phyloP scores from a whole-genome alignment of 768 basidiomycete genomes.

The Lyophyllum semitale region DNA sequence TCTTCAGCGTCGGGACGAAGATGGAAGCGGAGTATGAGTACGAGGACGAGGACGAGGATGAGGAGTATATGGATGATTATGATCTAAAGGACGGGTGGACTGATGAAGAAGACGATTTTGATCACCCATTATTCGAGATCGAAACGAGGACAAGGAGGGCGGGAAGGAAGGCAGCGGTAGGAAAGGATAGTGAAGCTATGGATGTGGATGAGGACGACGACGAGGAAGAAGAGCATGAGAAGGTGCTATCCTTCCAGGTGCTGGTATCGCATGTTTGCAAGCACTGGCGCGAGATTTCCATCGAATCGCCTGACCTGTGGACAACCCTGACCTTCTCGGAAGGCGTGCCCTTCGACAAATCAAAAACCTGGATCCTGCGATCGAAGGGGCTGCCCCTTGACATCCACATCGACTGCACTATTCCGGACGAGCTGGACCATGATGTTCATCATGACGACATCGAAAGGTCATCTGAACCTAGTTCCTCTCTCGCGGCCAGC shows the following conservation, averaged over 20 bases:
- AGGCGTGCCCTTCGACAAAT: constrained; percentile 44
- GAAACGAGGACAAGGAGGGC: constrained; percentile 9
- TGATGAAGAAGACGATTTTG: constrained; percentile 22
- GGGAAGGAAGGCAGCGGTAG: constrained; percentile 19
- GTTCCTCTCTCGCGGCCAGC: constrained; percentile 3
- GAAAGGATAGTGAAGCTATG: constrained; percentile 20
- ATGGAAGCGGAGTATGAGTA: constrained; percentile 36
- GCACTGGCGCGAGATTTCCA: constrained; percentile 57
- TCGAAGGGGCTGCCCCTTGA: constrained; percentile 56
- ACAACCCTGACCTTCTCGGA: constrained; percentile 43
- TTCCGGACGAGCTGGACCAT: constrained; percentile 25
- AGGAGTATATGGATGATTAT: constrained; percentile 36
- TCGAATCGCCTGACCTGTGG: constrained; percentile 61
- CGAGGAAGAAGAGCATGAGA: constrained; percentile 12
- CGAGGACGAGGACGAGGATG: constrained; percentile 33
- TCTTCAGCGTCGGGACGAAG: constrained; percentile 49
- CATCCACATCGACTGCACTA: constrained; percentile 49
- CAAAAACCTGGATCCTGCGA: constrained; percentile 49
- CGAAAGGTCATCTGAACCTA: no score
- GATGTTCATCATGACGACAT: constrained; percentile 27
- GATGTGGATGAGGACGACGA: constrained; percentile 17
- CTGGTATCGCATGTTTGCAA: constrained; percentile 63
- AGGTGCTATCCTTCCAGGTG: constrained; percentile 43
- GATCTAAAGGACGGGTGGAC: constrained; percentile 27
- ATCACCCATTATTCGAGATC: constrained; percentile 13